Evolutionary conservation across 1,284 basidiomycete species (phyloP), one percentile per base, ranked within the genome.

Genomic region (Apiotrichum veenhuisii): DNA sequence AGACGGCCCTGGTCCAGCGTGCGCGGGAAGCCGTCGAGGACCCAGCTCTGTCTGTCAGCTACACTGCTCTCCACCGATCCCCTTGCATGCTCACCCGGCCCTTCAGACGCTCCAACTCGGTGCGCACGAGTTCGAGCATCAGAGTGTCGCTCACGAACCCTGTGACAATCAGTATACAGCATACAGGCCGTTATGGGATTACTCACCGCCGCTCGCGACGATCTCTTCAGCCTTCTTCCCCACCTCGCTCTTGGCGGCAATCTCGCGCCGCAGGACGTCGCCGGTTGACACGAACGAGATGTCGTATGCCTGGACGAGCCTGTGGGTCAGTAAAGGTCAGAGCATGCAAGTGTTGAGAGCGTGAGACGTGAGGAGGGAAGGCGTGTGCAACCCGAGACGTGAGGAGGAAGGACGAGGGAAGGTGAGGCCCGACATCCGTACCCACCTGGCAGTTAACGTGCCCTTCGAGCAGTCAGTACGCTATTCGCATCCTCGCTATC

Each of bases 1-100:
- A 95, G 80, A 72, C 87, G 80, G 1, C 91, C 95, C 77, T 99
- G 95, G 18, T 84, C 85, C 2, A 95, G 77, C 2, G 95, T 99
- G 40, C 95, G 86, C 33, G 95, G 95, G 71, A 98, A 98, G 7
- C 95, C 95, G 69, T 99, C 95, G 36, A 98, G 77, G 63, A 98
- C 88, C 94, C 94, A 97, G 65, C 72, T 74, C 75, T 77, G 59
- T 18, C 9, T 18, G 27, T 50, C 34, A 37, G 20, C 30, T 52
- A 5, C 5, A 40, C 57, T 50, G 43, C 26, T 1, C 5, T 23
- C 25, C 1, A n/a, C n/a, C n/a, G n/a, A n/a, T n/a, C n/a, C n/a
- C 18, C 7, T 2, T 38, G 12, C 36, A 22, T 10, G 23, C 67
- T 37, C 55, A 74, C 75, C 68, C 69, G 72, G 50, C 72, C 74